Conservation (phyloP, 1,139 yeast genomes). For the Lodderomyces metapsilosis region DNA sequence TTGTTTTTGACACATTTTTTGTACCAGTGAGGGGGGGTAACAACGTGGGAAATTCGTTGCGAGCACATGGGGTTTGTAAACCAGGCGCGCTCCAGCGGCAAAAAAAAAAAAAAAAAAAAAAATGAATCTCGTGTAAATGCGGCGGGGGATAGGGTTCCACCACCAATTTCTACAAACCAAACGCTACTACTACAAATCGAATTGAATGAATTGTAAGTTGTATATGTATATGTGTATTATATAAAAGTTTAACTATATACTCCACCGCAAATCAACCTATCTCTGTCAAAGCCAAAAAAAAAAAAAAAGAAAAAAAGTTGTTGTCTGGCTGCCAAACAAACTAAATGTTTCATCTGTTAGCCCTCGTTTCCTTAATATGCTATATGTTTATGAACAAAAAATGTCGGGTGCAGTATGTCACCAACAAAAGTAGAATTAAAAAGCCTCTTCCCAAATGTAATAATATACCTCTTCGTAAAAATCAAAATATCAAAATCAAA, state of each 20-base stretch:
- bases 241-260: neutral
- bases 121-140: too few species aligned
- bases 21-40: neutral
- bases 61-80: too few species aligned
- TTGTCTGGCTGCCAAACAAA: neutral
- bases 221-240: neutral
- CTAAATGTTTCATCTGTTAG: too few species aligned
- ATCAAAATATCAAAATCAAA: neutral
- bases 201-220: neutral
- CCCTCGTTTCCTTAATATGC: neutral
- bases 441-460: neutral
- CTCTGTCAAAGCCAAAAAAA: neutral
- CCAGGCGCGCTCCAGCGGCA: too few species aligned
- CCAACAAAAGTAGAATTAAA: neutral
- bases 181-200: neutral
- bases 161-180: too few species aligned
- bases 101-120: too few species aligned
- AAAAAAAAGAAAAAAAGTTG: neutral
- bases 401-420: neutral
- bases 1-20: conserved; percentile 3
- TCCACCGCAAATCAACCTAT: neutral
- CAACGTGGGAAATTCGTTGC: neutral
- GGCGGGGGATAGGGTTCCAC: too few species aligned
- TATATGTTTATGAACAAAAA: neutral
- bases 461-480: neutral